These are phyloP conservation scores for Tetrapisispora fleetii DNA, from an alignment of 805 yeast species.

Conservation along the genomic window DNA sequence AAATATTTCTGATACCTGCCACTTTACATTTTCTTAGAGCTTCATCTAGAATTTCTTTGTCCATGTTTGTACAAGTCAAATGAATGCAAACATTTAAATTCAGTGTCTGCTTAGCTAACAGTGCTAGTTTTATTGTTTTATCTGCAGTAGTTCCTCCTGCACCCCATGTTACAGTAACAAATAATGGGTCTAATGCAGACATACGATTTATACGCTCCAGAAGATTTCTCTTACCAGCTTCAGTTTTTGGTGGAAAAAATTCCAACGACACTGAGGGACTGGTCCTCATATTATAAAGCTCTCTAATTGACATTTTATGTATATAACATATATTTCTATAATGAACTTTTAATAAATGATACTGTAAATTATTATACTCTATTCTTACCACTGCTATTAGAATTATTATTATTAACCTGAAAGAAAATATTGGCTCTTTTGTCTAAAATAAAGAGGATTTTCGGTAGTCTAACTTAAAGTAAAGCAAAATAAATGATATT, in stretches of 20 bases:
- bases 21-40: conserved; percentile 64
- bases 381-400: too few relatives aligned
- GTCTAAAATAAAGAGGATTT: too few relatives aligned
- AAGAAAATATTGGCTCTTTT: too few relatives aligned
- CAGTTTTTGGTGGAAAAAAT: conserved; percentile 96
- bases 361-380: too few relatives aligned
- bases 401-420: too few relatives aligned
- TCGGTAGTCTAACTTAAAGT: too few relatives aligned
- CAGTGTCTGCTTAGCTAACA: conserved; percentile 61
- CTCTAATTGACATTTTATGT: conserved; percentile 27
- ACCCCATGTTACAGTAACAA: conserved; percentile 95
- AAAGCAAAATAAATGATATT: too few relatives aligned
- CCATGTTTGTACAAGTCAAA: conserved; percentile 92
- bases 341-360: too few relatives aligned
- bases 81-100: conserved; percentile 89
- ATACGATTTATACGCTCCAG: conserved; percentile 81
- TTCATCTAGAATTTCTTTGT: conserved; percentile 61
- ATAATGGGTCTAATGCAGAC: conserved; percentile 79
- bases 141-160: conserved; percentile 94
- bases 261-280: conserved; percentile 73
- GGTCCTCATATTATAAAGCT: conserved; percentile 41
- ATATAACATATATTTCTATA: neutral
- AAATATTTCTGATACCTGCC: conserved; percentile 76
- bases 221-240: conserved; percentile 73
- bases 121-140: conserved; percentile 76